Percentiles rank a stretch among this genome's conserved stretches.
phyloP scores from a whole-genome alignment of 192 early-diverging fungal species.

The Gigaspora rosea region DNA sequence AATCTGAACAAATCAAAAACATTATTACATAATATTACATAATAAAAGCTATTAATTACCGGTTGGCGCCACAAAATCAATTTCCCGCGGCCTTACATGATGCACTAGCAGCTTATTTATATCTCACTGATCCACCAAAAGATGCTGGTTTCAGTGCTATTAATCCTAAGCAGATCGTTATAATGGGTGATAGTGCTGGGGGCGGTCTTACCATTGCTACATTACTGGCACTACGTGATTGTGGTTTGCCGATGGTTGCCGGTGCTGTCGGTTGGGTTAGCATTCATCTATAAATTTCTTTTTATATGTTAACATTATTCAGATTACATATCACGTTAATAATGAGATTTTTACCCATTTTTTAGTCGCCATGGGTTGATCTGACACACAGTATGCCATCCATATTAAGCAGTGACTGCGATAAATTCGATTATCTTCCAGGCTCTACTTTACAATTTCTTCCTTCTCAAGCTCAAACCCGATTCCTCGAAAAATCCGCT shows the following conservation, averaged over 20 bases:
- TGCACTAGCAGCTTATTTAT: conserved; percentile 72
- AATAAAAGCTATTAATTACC: conserved; percentile 63
- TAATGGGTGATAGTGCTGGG: conserved; percentile 73
- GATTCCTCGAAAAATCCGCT: background rate
- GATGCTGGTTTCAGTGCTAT: conserved; percentile 48
- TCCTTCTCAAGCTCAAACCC: conserved; percentile 29
- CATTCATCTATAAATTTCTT: background rate
- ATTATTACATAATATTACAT: no score
- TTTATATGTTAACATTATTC: background rate
- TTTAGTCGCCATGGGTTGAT: conserved; percentile 42
- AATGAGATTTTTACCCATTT: background rate
- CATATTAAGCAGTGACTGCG: no score
- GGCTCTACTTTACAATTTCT: no score
- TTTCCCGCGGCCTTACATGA: conserved; percentile 87
- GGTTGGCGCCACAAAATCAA: conserved; percentile 76
- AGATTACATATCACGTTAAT: background rate
- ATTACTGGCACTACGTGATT: conserved; percentile 58
- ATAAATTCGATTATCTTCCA: no score
- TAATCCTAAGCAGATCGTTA: conserved; percentile 56
- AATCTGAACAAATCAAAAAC: no score
- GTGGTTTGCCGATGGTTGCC: conserved; percentile 55
- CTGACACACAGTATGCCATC: conserved; percentile 40
- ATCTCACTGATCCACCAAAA: conserved; percentile 56
- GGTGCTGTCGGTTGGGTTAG: conserved; percentile 49
- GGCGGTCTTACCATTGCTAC: conserved; percentile 60